Percentiles rank a stretch among this genome's conserved stretches.
Conservation (phyloP, 345 rosid species). For the Populus alba region DNA sequence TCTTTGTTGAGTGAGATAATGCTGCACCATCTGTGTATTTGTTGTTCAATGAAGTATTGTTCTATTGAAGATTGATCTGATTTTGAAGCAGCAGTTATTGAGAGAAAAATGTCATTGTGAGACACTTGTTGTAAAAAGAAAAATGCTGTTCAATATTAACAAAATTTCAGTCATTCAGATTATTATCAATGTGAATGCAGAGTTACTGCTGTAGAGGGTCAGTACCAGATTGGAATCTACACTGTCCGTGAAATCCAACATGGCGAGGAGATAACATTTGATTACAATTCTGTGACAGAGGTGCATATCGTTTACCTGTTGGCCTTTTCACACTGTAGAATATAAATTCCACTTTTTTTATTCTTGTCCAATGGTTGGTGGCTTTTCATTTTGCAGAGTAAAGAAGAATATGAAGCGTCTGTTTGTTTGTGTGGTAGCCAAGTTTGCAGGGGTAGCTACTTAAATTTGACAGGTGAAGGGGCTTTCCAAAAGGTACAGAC, state of each 20-base stretch:
- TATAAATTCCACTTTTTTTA: not conserved
- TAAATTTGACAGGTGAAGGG: conserved; percentile 98
- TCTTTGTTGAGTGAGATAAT: not conserved
- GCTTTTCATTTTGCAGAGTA: conserved; percentile 62
- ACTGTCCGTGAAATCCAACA: conserved; percentile 68
- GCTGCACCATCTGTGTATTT: not conserved
- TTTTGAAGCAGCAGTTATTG: not conserved
- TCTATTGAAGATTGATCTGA: not conserved
- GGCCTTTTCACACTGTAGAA: not conserved
- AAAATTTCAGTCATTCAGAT: not conserved
- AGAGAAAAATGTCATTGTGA: not conserved
- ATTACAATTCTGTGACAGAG: conserved; percentile 98
- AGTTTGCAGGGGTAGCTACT: conserved; percentile 98
- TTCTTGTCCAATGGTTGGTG: conserved; percentile 17
- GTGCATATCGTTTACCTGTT: conserved; percentile 37
- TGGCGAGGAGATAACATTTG: conserved; percentile 98
- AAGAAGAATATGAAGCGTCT: conserved; percentile 99
- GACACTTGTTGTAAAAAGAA: not conserved
- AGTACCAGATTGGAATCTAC: conserved; percentile 96
- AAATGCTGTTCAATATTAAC: not conserved
- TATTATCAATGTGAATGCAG: conserved; percentile 37
- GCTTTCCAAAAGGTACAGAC: conserved; percentile 82
- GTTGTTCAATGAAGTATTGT: not conserved
- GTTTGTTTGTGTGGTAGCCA: conserved; percentile 99
- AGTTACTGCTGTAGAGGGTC: conserved; percentile 98